Base-by-base conservation (phyloP, 2,329 filamentous ascomycete species). In the Paradendryphiella salina region DNA sequence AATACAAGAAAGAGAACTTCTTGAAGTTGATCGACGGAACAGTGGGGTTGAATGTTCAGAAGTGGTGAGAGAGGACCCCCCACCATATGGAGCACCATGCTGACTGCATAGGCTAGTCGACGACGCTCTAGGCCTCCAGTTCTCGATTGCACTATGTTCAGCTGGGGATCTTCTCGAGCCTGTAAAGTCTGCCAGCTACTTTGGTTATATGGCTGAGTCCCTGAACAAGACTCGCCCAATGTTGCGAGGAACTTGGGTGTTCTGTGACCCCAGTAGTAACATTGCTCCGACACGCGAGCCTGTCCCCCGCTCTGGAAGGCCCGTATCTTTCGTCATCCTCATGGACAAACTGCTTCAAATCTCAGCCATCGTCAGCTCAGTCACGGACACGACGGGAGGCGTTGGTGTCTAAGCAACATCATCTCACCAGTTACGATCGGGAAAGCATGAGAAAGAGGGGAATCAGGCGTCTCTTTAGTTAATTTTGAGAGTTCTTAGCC, bases 211-310 rank as follows among this genome's bases (percentile, higher is more conserved):
- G 11, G 59, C 68, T 1, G 10, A 33, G 0, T 52, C 58, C 0
- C 41, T 70, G 7, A 14, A 57, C 14, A 42, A 61, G 7, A 65
- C 55, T 14, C 52, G 50, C 1, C 69, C 68, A 4, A 59, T 54
- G 5, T 56, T 67, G 18, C 64, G 65, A 10, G 66, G 63, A 3
- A 64, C 60, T 2, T 72, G 65, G 66, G 56, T 68, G 2, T 66
- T 71, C 29, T 36, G 34, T 3, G 67, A 72, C 34, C 67, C 67
- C 1, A 63, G 60, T 32, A 50, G 26, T 31, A 8, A 42, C 6
- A 32, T 35, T 26, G 42, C 14, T n/a, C 31, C 49, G n/a, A 32
- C 52, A 9, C 31, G 18, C 9, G 41, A 47, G 7, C 36, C 49
- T 28, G 3, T 29, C 31, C 60, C 56, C 8, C 52, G 56, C n/a